These are phyloP conservation scores for Umbelopsis sp. DNA, from an alignment of 371 early-diverging fungal genomes.

Conservation along the genomic window DNA sequence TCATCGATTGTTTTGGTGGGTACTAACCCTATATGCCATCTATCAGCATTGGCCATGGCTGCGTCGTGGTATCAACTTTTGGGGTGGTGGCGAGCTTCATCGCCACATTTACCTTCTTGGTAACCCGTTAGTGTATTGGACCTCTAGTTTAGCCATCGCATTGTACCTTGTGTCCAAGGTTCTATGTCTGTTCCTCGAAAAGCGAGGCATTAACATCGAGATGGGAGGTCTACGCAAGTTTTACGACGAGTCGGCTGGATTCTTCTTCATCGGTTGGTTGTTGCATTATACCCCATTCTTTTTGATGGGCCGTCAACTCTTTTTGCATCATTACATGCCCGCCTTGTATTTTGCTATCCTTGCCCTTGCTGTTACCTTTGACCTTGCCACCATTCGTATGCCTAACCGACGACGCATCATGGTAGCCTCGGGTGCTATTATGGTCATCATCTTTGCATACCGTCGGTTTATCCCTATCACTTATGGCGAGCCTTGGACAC, in stretches of 20 bases:
- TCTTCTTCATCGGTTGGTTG: constrained; percentile 87
- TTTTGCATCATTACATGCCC: constrained; percentile 98
- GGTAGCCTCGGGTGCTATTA: constrained; percentile 52
- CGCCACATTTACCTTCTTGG: constrained; percentile 94
- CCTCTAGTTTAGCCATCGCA: constrained; percentile 63
- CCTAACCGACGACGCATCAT: constrained; percentile 47
- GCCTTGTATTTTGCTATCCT: constrained; percentile 86
- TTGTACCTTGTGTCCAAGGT: constrained; percentile 66
- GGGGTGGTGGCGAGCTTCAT: constrained; percentile 71
- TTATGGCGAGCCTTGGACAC: constrained; percentile 84
- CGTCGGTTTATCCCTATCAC: constrained; percentile 77
- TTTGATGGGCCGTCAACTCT: constrained; percentile 94
- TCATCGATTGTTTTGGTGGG: neutral
- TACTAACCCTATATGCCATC: neutral
- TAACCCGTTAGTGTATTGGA: constrained; percentile 96
- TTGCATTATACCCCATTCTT: constrained; percentile 97
- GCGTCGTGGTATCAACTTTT: constrained; percentile 92
- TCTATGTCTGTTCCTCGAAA: constrained; percentile 66
- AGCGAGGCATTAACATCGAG: constrained; percentile 76
- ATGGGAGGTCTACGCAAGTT: constrained; percentile 48
- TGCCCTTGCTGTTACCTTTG: constrained; percentile 73
- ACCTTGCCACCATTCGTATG: constrained; percentile 76
- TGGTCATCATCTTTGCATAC: constrained; percentile 59
- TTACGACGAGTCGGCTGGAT: constrained; percentile 79
- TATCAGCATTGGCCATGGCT: constrained; percentile 85